These are phyloP conservation scores for Apiotrichum akiyoshidainum DNA, from an alignment of 1,284 basidiomycete genomes.

Conservation along the genomic window DNA sequence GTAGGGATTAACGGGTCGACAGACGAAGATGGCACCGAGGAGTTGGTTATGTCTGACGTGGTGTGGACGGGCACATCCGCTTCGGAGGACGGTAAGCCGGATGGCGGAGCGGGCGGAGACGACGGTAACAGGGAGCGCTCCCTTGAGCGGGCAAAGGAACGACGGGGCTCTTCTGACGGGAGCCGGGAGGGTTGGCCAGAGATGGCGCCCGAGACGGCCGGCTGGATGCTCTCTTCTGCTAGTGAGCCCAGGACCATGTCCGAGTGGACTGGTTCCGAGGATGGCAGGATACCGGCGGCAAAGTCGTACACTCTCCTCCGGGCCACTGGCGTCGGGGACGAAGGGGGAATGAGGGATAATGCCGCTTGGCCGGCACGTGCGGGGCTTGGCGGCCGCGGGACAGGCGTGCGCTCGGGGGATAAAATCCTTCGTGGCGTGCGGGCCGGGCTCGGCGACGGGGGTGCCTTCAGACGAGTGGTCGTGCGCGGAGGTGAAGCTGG, in stretches of 20 bases:
- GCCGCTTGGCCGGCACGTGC: background rate
- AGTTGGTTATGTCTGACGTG: background rate
- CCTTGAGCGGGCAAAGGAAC: background rate
- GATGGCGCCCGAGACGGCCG: background rate
- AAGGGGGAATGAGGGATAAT: constrained; percentile 11
- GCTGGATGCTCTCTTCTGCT: no score
- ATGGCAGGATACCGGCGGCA: constrained; percentile 9
- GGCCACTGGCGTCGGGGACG: constrained; percentile 16
- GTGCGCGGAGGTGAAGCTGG: background rate
- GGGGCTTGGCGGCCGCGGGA: constrained; percentile 8
- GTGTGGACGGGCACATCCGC: background rate
- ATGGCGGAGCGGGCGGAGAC: background rate
- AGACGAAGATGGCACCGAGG: constrained; percentile 9
- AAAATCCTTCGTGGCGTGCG: background rate
- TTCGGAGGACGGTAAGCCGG: background rate
- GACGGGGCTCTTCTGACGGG: background rate
- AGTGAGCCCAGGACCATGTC: background rate
- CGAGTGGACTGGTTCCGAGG: constrained; percentile 2
- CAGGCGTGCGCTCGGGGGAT: constrained; percentile 8
- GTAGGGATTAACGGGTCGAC: constrained; percentile 19
- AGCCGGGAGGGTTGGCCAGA: background rate
- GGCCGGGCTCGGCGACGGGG: background rate
- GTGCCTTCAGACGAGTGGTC: background rate
- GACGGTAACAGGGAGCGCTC: constrained; percentile 1
- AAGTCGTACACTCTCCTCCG: constrained; percentile 5